Conservation (phyloP, 2,329 filamentous ascomycete species). For the Verruconis gallopava region DNA sequence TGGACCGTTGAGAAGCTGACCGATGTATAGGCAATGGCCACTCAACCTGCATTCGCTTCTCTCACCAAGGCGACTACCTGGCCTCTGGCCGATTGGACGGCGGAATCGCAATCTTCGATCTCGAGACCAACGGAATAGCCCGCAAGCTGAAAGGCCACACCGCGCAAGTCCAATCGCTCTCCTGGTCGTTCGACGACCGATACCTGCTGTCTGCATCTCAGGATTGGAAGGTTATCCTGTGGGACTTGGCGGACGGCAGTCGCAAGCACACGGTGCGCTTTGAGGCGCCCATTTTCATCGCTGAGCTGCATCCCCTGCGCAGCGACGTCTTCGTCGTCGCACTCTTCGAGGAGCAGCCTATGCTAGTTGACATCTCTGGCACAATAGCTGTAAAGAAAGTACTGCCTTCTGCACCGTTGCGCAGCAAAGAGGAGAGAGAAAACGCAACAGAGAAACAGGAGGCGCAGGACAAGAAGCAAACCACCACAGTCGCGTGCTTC, state of each 20-base stretch:
- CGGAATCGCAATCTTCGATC: slow-evolving; percentile 88
- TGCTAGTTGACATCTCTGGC: slow-evolving; percentile 69
- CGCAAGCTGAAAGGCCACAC: slow-evolving; percentile 89
- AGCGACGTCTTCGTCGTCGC: slow-evolving; percentile 80
- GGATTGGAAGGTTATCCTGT: slow-evolving; percentile 92
- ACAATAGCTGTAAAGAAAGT: slow-evolving; percentile 59
- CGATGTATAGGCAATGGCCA: slow-evolving; percentile 42
- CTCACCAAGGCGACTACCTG: slow-evolving; percentile 84
- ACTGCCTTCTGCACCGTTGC: slow-evolving; percentile 70
- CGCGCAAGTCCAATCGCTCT: slow-evolving; percentile 70
- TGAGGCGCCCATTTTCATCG: slow-evolving; percentile 86
- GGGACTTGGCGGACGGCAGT: slow-evolving; percentile 69
- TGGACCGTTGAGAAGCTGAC: neutral
- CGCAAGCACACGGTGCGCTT: slow-evolving; percentile 78
- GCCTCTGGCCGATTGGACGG: slow-evolving; percentile 91
- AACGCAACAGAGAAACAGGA: slow-evolving; percentile 70
- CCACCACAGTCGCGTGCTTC: slow-evolving; percentile 86
- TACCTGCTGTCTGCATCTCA: slow-evolving; percentile 88
- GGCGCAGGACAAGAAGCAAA: slow-evolving; percentile 86
- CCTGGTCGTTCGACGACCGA: slow-evolving; percentile 85
- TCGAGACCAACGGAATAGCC: slow-evolving; percentile 94
- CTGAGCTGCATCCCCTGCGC: slow-evolving; percentile 83
- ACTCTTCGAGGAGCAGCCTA: slow-evolving; percentile 83
- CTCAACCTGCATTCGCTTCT: slow-evolving; percentile 67
- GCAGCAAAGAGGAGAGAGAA: slow-evolving; percentile 57